Base-by-base conservation (phyloP, 192 early-diverging fungal species). In the Backusella mclennaniae region DNA sequence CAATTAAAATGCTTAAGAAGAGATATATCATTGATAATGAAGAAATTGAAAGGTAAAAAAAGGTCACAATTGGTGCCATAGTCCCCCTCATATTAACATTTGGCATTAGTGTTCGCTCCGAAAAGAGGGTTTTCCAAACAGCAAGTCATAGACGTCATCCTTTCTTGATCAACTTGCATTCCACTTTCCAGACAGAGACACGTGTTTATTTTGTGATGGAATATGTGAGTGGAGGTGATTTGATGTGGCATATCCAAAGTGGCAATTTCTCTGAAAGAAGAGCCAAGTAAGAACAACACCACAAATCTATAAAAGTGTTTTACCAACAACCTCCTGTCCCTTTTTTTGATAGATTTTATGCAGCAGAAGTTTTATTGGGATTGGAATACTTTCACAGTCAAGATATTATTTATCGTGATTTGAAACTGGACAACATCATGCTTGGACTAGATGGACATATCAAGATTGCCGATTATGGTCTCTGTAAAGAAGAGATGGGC, bases 171-270 rank as follows among this genome's bases (percentile, higher is more conserved):
- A 95, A 95, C 15, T 82, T 99, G 74, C 97, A 99, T 84, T 97
- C 96, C 21, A 96, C 96, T 81, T 98, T 98, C 87, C 96, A 98
- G 81, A 96, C 95, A 0, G 92, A 96, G 72, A 95, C 93, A 53
- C 86, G 97, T 66, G 90, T 99, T 46, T 99, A 97, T 85, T 98
- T 97, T 86, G 97, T 97, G 17, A 98, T 97, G 95, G 98, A 99
- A 78, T 99, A 96, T 87, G 94, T 98, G 42, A 91, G 90, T 41
- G 98, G 98, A 73, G 98, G 98, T 66, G 98, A 99, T 85, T 79
- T 99, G 79, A 98, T 99, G 96, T 93, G 96, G 88, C 97, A 98
- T 79, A 96, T 99, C 67, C 97, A 98, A 80, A 91, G 93, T 71
- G 88, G 90, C 53, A 92, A 93, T 74, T 98, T 99, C 76, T 92